Conservation (phyloP, 106 monocot species). For the Posidonia australis region DNA sequence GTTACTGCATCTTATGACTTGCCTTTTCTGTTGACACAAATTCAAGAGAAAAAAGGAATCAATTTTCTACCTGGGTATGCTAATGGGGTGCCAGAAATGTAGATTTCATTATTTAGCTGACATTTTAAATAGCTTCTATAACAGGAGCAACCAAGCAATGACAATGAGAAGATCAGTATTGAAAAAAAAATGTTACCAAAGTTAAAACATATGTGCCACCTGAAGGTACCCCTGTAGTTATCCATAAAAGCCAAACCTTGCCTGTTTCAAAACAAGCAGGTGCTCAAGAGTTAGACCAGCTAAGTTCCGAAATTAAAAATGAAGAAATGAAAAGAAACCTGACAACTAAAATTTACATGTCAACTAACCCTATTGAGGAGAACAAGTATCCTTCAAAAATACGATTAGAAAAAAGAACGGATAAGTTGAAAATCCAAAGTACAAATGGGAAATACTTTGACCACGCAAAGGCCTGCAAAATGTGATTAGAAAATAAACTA, state of each 20-base stretch:
- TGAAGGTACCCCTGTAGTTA: constrained; percentile 72
- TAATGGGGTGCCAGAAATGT: too few relatives aligned
- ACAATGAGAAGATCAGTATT: too few relatives aligned
- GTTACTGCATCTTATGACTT: too few relatives aligned
- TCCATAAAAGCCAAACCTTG: constrained; percentile 56
- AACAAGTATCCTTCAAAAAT: constrained; percentile 89
- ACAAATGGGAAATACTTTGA: constrained; percentile 47
- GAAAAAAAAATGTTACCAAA: constrained; percentile 40
- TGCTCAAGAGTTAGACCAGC: background rate
- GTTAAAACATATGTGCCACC: constrained; percentile 99
- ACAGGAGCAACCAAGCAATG: background rate
- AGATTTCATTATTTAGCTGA: too few relatives aligned
- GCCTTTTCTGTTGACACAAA: too few relatives aligned
- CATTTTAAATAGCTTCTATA: background rate
- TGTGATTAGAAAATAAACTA: background rate
- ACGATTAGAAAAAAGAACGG: constrained; percentile 67
- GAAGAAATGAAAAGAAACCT: background rate
- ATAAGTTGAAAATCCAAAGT: constrained; percentile 77
- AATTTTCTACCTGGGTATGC: too few relatives aligned
- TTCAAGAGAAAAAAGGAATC: too few relatives aligned
- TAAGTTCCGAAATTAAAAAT: background rate
- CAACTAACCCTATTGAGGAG: constrained; percentile 78
- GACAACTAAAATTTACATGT: background rate
- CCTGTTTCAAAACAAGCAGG: constrained; percentile 28
- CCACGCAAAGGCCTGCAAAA: constrained; percentile 47